Conservation (phyloP, 257 asterid species). For the Capsicum rhomboideum region DNA sequence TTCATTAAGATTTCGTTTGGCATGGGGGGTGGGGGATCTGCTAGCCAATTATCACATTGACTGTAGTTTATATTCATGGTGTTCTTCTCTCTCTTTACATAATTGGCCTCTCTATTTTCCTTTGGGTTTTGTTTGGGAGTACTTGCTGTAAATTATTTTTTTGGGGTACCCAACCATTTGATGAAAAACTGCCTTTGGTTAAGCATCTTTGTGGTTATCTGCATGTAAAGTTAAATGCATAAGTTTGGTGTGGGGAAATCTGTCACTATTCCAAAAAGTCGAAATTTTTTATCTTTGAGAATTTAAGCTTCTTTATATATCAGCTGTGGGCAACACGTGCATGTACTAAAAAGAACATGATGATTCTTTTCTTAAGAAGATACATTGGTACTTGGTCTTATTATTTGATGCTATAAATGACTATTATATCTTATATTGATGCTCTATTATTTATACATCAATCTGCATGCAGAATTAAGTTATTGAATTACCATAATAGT, state of each 20-base stretch:
- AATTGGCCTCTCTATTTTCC: background rate
- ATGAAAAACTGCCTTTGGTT: background rate
- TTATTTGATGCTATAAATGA: background rate
- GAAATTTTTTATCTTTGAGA: background rate
- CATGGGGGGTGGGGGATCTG: background rate
- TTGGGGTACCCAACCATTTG: background rate
- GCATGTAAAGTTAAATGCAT: background rate
- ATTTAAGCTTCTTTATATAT: background rate
- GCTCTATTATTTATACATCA: background rate
- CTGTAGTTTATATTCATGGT: background rate
- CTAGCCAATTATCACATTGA: background rate
- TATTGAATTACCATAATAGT: background rate
- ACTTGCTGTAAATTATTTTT: background rate
- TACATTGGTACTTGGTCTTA: background rate
- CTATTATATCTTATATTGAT: background rate
- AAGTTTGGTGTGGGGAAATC: background rate
- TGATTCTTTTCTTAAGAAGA: background rate
- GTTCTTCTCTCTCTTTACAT: background rate
- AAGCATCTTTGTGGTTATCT: background rate
- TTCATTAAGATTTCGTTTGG: background rate
- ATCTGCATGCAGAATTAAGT: background rate
- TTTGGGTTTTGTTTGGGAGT: background rate
- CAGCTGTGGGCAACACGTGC: background rate
- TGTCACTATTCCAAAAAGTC: background rate
- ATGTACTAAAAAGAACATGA: background rate